These are phyloP conservation scores for Coccomyxa sp. DNA, from an alignment of 139 green algal species.

Conservation along the genomic window DNA sequence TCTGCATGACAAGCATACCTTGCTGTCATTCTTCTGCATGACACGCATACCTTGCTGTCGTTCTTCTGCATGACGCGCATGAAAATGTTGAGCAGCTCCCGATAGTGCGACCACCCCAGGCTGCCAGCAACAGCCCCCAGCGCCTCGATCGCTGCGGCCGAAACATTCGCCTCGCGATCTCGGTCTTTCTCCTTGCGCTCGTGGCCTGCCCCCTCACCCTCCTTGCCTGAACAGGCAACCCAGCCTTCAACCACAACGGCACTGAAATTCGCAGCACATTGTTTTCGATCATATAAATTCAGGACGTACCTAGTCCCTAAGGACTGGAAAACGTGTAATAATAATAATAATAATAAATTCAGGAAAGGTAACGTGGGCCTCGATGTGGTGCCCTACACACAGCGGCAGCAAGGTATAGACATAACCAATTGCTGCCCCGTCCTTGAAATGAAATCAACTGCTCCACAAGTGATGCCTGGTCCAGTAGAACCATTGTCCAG, in stretches of 20 bases:
- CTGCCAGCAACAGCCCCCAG: constrained; percentile 35
- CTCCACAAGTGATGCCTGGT: too few species aligned
- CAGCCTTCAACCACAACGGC: background rate
- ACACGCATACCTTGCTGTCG: constrained; percentile 20
- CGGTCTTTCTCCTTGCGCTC: constrained; percentile 34
- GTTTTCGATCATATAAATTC: too few species aligned
- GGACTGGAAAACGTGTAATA: too few species aligned
- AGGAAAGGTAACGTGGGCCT: too few species aligned
- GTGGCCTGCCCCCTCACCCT: constrained; percentile 27
- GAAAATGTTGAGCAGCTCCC: constrained; percentile 57
- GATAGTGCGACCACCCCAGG: constrained; percentile 73
- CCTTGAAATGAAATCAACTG: too few species aligned
- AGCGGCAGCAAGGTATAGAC: too few species aligned
- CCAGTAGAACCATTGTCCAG: too few species aligned
- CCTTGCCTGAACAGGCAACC: constrained; percentile 4
- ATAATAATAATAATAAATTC: too few species aligned
- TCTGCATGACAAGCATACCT: constrained; percentile 46
- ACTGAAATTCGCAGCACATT: too few species aligned
- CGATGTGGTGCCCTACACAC: too few species aligned
- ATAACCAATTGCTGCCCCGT: too few species aligned
- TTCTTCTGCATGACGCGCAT: constrained; percentile 45
- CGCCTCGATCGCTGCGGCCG: constrained; percentile 49
- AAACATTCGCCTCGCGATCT: constrained; percentile 54
- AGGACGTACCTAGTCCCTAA: too few species aligned
- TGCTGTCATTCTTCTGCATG: constrained; percentile 29